These are phyloP conservation scores for Tetraselmis striata DNA, from an alignment of 139 green algal genomes.

Conservation along the genomic window DNA sequence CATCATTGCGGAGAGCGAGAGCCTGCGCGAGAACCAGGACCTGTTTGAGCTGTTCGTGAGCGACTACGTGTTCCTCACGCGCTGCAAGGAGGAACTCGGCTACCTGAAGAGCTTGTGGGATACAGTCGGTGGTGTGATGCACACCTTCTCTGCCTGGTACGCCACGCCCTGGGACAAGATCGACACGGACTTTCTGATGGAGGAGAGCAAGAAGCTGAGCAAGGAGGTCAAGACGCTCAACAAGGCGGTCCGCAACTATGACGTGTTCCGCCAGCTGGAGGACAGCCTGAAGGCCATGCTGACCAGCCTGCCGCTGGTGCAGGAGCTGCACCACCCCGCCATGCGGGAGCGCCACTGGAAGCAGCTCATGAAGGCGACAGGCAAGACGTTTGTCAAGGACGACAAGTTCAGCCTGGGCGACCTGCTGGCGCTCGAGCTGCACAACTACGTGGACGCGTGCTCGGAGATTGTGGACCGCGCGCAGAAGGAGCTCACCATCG, in stretches of 20 bases:
- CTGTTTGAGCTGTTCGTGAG: conserved; percentile 82
- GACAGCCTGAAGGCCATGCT: conserved; percentile 75
- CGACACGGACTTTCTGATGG: conserved; percentile 72
- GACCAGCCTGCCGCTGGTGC: conserved; percentile 77
- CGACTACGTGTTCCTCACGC: conserved; percentile 72
- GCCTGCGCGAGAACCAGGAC: conserved; percentile 79
- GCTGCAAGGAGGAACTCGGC: conserved; percentile 77
- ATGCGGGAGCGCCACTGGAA: conserved; percentile 88
- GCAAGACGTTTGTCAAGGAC: conserved; percentile 80
- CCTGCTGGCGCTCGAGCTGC: conserved; percentile 74
- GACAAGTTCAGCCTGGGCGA: conserved; percentile 75
- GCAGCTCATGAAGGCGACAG: conserved; percentile 77
- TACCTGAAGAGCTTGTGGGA: conserved; percentile 83
- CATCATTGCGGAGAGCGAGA: conserved; percentile 63
- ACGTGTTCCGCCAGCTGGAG: conserved; percentile 78
- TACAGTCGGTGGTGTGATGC: conserved; percentile 66
- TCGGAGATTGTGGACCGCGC: conserved; percentile 84
- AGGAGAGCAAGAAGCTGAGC: conserved; percentile 79
- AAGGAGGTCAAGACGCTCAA: conserved; percentile 78
- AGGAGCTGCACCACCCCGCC: conserved; percentile 77
- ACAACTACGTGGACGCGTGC: conserved; percentile 81
- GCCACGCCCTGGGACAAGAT: conserved; percentile 81
- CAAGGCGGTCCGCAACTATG: conserved; percentile 71
- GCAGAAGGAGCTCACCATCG: conserved; percentile 82
- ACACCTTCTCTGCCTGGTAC: conserved; percentile 75